phyloP scores from a whole-genome alignment of 1,284 basidiomycete genomes.

The Malassezia vespertilionis region DNA sequence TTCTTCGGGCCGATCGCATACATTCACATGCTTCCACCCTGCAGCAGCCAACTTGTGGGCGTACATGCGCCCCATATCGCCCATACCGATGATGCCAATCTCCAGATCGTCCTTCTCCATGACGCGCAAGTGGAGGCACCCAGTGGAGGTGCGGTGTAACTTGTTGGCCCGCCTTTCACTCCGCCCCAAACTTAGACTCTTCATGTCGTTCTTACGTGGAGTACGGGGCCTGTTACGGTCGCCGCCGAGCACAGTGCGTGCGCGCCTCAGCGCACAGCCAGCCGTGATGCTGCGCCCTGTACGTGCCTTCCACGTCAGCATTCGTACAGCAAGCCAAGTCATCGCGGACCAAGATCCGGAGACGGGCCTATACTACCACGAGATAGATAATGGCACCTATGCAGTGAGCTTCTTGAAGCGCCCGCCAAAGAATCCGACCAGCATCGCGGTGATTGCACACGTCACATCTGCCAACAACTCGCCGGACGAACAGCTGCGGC shows the following conservation, averaged over 20 bases:
- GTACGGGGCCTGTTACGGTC: background rate
- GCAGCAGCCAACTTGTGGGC: slow-evolving; percentile 63
- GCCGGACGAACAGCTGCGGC: slow-evolving; percentile 22
- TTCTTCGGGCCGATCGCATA: slow-evolving; percentile 75
- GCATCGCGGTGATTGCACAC: slow-evolving; percentile 19
- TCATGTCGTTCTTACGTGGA: no score
- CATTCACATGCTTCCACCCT: slow-evolving; percentile 71
- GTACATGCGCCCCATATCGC: slow-evolving; percentile 86
- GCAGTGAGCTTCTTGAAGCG: slow-evolving; percentile 23
- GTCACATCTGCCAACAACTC: slow-evolving; percentile 16
- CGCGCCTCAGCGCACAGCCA: no score
- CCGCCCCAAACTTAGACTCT: no score
- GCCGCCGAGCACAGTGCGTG: background rate
- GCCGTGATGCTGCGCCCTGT: no score
- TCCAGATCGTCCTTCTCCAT: slow-evolving; percentile 28
- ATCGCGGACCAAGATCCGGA: slow-evolving; percentile 18
- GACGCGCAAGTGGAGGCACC: no score
- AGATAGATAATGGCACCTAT: slow-evolving; percentile 20
- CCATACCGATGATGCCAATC: slow-evolving; percentile 50
- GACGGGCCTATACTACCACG: slow-evolving; percentile 32
- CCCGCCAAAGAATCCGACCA: slow-evolving; percentile 12
- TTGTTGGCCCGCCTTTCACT: no score
- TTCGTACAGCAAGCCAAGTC: background rate
- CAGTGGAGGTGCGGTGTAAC: no score
- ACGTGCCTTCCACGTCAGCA: background rate